A percentile compares a stretch with the other conserved stretches of the same genome.
phyloP scores from a whole-genome alignment of 768 basidiomycete genomes.

The Tephrocybe sp. region DNA sequence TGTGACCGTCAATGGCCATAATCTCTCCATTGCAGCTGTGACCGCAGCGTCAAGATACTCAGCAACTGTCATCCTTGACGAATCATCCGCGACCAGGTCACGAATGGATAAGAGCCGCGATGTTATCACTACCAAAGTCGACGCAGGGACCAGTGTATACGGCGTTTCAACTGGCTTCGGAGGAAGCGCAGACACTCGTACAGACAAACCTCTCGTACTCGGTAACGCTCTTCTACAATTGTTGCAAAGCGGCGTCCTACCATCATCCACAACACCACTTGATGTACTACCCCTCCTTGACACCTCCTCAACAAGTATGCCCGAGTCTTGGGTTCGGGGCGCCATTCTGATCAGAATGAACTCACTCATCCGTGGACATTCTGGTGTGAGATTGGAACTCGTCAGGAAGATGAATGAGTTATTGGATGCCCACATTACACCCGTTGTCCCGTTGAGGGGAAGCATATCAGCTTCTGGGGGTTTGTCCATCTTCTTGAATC shows the following conservation, averaged over 20 bases:
- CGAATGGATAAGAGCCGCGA: constrained; percentile 64
- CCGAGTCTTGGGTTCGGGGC: constrained; percentile 85
- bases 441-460: constrained; percentile 79
- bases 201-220: constrained; percentile 68
- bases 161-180: constrained; percentile 86
- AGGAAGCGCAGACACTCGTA: constrained; percentile 86
- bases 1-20: constrained; percentile 67
- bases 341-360: constrained; percentile 88
- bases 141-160: constrained; percentile 69
- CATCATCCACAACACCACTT: constrained; percentile 49
- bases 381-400: constrained; percentile 79
- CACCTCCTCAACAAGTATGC: constrained; percentile 69
- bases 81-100: constrained; percentile 43
- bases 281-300: constrained; percentile 69
- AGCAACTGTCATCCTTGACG: constrained; percentile 50
- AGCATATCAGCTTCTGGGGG: constrained; percentile 85
- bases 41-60: constrained; percentile 72
- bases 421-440: constrained; percentile 70
- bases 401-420: constrained; percentile 77
- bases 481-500: constrained; percentile 25
- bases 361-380: constrained; percentile 86
- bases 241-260: constrained; percentile 74
- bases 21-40: constrained; percentile 73
- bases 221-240: constrained; percentile 86
- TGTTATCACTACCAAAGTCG: constrained; percentile 67